Percentiles rank a stretch among this genome's conserved stretches.
Evolutionary conservation across 208 protist species (phyloP).

Genomic region (Trypanosoma scelopori): DNA sequence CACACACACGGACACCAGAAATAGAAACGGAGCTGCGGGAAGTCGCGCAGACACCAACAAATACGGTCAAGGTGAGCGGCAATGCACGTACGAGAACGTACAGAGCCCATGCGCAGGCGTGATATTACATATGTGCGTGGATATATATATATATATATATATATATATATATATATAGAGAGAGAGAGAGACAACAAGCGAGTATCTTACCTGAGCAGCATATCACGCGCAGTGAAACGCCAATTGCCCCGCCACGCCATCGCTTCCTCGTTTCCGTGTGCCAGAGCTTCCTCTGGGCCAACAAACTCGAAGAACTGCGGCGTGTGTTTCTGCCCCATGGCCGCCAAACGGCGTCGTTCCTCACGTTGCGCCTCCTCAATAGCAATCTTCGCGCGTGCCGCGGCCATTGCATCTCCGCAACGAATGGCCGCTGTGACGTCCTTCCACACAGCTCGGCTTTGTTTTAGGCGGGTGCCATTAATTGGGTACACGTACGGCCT

Average conservation of each 20-base stretch:
- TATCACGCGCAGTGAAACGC: slow-evolving; percentile 13
- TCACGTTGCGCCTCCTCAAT: slow-evolving; percentile 30
- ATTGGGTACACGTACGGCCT: slow-evolving; percentile 11
- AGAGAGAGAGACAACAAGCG: background rate
- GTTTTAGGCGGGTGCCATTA: slow-evolving; percentile 2
- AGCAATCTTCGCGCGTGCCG: slow-evolving; percentile 15
- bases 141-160: slow-evolving; percentile 14
- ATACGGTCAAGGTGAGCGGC: no score
- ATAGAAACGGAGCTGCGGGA: background rate
- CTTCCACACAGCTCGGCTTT: slow-evolving; percentile 24
- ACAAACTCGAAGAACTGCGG: slow-evolving; percentile 26
- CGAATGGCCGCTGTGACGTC: slow-evolving; percentile 25
- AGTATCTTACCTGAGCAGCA: slow-evolving; percentile 8
- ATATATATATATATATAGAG: slow-evolving; percentile 1
- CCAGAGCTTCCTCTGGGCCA: background rate
- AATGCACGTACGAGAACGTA: background rate
- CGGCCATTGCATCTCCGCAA: slow-evolving; percentile 11
- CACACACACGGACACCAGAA: no score
- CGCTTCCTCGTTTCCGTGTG: slow-evolving; percentile 4
- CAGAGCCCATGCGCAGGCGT: no score
- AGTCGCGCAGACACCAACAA: background rate
- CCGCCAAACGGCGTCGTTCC: slow-evolving; percentile 16
- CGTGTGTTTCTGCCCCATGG: background rate
- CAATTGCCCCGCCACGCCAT: slow-evolving; percentile 15
- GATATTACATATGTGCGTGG: no score